Conservation (phyloP, 2,329 filamentous ascomycete species). For the Verruconis gallopava region DNA sequence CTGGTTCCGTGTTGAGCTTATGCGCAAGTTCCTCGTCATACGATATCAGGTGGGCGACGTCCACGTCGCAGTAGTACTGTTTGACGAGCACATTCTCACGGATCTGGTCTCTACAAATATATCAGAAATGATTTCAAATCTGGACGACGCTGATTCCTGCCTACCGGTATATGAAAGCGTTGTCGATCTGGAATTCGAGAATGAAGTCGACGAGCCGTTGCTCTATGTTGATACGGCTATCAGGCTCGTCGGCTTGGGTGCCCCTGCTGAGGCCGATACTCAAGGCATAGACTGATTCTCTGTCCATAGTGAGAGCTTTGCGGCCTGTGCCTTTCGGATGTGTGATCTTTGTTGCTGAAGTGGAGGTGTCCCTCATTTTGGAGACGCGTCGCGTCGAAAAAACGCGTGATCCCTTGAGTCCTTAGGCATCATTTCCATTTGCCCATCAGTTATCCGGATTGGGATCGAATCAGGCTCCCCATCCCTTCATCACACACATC, state of each 20-base stretch:
- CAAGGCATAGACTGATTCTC: constrained; percentile 9
- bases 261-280: constrained; percentile 16
- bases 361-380: too few relatives aligned
- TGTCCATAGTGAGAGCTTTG: constrained; percentile 7
- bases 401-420: too few relatives aligned
- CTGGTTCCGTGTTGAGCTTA: constrained; percentile 75
- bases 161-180: constrained; percentile 86
- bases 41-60: constrained; percentile 88
- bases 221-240: constrained; percentile 53
- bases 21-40: constrained; percentile 94
- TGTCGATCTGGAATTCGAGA: constrained; percentile 85
- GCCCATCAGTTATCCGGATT: too few relatives aligned
- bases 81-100: constrained; percentile 89
- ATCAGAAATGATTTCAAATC: constrained; percentile 15
- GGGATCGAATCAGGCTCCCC: too few relatives aligned
- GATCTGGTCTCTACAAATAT: constrained; percentile 65
- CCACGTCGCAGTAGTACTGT: constrained; percentile 90
- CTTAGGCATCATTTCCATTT: too few relatives aligned
- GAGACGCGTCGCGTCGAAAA: too few relatives aligned
- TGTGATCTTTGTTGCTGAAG: too few relatives aligned
- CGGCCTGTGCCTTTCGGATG: too few relatives aligned
- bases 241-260: constrained; percentile 54
- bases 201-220: constrained; percentile 79
- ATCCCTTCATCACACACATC: too few relatives aligned
- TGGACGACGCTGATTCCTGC: constrained; percentile 15